Evolutionary conservation across 1,284 basidiomycete genomes (phyloP).

Genomic region (Ceratobasidium sp.): DNA sequence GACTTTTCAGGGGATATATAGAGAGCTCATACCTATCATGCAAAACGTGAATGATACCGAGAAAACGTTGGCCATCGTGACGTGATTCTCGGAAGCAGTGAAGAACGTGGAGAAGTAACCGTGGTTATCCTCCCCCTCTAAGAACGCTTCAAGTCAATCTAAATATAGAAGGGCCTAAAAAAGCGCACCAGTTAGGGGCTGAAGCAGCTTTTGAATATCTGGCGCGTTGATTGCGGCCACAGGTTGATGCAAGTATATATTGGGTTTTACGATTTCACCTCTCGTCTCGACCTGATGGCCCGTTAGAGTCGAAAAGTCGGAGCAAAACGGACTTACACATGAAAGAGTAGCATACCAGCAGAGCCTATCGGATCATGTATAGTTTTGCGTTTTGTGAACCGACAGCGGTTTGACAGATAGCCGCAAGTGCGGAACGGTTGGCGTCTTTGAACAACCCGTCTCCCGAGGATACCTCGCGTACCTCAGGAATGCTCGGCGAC

Average conservation of each 20-base stretch:
- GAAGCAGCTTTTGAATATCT: conserved; percentile 80
- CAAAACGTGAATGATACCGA: conserved; percentile 79
- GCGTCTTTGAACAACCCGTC: conserved; percentile 72
- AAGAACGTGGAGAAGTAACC: conserved; percentile 52
- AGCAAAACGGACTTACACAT: too few relatives aligned
- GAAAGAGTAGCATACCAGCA: too few relatives aligned
- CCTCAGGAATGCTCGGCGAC: conserved; percentile 87
- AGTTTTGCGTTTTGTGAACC: conserved; percentile 91
- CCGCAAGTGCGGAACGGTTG: conserved; percentile 60
- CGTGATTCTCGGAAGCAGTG: conserved; percentile 51
- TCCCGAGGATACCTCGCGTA: conserved; percentile 65
- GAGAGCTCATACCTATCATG: conserved; percentile 79
- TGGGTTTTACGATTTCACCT: conserved; percentile 77
- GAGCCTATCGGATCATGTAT: too few relatives aligned
- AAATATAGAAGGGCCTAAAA: not conserved
- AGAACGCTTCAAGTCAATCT: not conserved
- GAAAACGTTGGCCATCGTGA: conserved; percentile 46
- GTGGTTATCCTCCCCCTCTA: conserved; percentile 56
- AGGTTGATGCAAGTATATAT: conserved; percentile 81
- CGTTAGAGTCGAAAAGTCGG: not conserved
- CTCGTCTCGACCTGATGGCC: conserved; percentile 60
- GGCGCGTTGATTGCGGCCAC: conserved; percentile 85
- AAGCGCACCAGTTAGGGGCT: conserved; percentile 74
- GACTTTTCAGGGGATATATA: not conserved
- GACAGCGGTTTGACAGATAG: conserved; percentile 79